A percentile compares a stretch with the other conserved stretches of the same genome.
These are phyloP conservation scores for Cercospora sesami DNA, from an alignment of 2,329 filamentous ascomycete genomes.

Conservation along the genomic window DNA sequence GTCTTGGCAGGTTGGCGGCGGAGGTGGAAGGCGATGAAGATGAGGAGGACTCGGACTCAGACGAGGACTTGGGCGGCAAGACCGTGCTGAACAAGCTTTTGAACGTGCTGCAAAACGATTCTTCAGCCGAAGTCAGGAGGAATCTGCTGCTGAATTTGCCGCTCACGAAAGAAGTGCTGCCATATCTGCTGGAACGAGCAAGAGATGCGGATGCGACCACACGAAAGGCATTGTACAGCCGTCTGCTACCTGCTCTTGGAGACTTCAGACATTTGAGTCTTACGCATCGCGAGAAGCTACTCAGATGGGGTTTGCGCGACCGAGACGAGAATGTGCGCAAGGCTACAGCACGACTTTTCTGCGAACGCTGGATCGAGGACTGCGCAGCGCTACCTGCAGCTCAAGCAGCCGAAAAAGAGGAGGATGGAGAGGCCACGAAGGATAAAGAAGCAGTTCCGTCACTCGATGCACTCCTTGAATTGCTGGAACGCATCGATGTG, in stretches of 20 bases:
- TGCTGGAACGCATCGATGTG: constrained; percentile 91
- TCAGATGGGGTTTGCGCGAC: constrained; percentile 92
- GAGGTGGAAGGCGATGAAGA: constrained; percentile 67
- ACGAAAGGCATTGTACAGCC: constrained; percentile 80
- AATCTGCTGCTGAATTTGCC: constrained; percentile 89
- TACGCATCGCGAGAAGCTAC: constrained; percentile 89
- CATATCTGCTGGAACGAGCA: constrained; percentile 85
- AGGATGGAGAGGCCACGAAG: constrained; percentile 51
- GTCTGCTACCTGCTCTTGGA: constrained; percentile 80
- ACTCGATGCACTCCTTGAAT: constrained; percentile 80
- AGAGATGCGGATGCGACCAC: constrained; percentile 85
- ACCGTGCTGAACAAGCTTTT: constrained; percentile 80
- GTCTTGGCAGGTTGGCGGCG: constrained; percentile 76
- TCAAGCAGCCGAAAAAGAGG: constrained; percentile 56
- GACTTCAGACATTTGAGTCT: constrained; percentile 93
- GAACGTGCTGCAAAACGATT: constrained; percentile 88
- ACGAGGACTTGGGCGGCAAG: constrained; percentile 62
- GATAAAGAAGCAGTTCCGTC: constrained; percentile 61
- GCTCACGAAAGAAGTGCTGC: constrained; percentile 76
- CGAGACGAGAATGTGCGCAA: constrained; percentile 93
- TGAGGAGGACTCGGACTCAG: constrained; percentile 66
- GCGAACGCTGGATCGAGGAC: constrained; percentile 96
- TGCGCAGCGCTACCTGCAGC: constrained; percentile 69
- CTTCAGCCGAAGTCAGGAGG: constrained; percentile 87
- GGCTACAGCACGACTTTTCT: constrained; percentile 84